Evolutionary conservation across 1,284 basidiomycete species (phyloP), one percentile per base, ranked within the genome.

Genomic region (Golubevia pallescens): DNA sequence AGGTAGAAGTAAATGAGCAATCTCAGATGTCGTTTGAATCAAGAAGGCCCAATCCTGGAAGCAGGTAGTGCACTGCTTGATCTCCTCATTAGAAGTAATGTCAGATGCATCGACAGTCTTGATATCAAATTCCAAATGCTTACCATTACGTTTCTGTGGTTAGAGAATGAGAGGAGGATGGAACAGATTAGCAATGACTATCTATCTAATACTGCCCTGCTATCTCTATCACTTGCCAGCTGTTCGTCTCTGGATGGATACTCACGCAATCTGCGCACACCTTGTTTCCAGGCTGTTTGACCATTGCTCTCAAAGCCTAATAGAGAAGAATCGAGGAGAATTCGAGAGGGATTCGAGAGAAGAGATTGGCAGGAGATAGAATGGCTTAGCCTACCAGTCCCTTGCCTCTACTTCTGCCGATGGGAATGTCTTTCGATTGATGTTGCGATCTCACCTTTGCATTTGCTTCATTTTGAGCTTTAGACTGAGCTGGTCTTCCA

Each of bases 251-350:
- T 28, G 54, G 48, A 16, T 23, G 48, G 58, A 66, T 72, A 55
- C 78, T 73, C 65, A 73, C 71, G 74, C 82, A 81, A 67, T 86
- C 86, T 10, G 78, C 80, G 78, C 95, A 97, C 20, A 92, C 86
- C 87, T 96, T 98, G 88, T 98, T 99, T 74, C 96, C 94, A 21
- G 93, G 92, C 59, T 88, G 88, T 86, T 93, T 95, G 63, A 97
- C 90, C 38, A 96, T 89, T 76, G 94, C 94, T 60, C 93, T 88
- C 16, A 97, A 87, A 88, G 78, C 87, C 87, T n/a, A 53, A 53
- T 53, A 53, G 19, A 19, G 51, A 53, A 53, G 51, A 19, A 53
- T 53, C 16, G 16, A 53, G 1, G 51, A 19, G 19, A 16, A 19
- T 16, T 19, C 16, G 19, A 53, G 51, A 53, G 51, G 16, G 51